Evolutionary conservation across 2,329 filamentous ascomycete species (phyloP).

Genomic region (Fusarium pilosicola): DNA sequence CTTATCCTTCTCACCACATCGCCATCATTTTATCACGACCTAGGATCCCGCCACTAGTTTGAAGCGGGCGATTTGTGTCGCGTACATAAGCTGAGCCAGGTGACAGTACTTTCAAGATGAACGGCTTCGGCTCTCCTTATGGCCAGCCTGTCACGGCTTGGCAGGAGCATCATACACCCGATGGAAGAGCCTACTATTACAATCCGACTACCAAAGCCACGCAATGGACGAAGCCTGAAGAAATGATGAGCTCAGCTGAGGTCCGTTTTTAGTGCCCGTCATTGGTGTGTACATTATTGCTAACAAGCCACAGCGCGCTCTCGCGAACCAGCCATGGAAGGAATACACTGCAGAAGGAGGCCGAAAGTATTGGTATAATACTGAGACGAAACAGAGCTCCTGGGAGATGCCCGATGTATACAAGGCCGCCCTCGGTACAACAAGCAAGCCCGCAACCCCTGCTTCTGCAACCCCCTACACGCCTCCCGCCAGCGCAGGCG

Average conservation of each 20-base stretch:
- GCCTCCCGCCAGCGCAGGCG: conserved; percentile 45
- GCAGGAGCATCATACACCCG: conserved; percentile 83
- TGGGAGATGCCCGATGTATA: conserved; percentile 94
- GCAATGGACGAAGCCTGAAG: conserved; percentile 93
- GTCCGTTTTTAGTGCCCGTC: conserved; percentile 57
- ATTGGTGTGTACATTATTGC: conserved; percentile 1
- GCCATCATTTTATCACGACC: background rate
- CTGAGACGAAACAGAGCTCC: conserved; percentile 88
- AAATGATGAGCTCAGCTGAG: conserved; percentile 85
- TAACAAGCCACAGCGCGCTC: conserved; percentile 66
- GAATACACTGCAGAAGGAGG: conserved; percentile 89
- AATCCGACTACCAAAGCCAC: conserved; percentile 87
- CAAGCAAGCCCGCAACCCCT: conserved; percentile 56
- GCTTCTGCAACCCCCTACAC: conserved; percentile 55
- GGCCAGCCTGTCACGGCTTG: conserved; percentile 69
- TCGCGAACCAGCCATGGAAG: conserved; percentile 88
- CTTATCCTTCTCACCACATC: conserved; percentile 23
- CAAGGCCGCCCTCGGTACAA: conserved; percentile 76
- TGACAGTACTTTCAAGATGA: conserved; percentile 59
- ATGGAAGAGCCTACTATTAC: conserved; percentile 92
- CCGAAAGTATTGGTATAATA: conserved; percentile 95
- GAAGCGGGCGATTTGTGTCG: conserved; percentile 6
- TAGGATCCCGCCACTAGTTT: background rate
- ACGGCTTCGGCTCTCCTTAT: conserved; percentile 61
- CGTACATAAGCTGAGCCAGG: background rate